These are phyloP conservation scores for Picochlorum sp. DNA, from an alignment of 139 green algal genomes.

Conservation along the genomic window DNA sequence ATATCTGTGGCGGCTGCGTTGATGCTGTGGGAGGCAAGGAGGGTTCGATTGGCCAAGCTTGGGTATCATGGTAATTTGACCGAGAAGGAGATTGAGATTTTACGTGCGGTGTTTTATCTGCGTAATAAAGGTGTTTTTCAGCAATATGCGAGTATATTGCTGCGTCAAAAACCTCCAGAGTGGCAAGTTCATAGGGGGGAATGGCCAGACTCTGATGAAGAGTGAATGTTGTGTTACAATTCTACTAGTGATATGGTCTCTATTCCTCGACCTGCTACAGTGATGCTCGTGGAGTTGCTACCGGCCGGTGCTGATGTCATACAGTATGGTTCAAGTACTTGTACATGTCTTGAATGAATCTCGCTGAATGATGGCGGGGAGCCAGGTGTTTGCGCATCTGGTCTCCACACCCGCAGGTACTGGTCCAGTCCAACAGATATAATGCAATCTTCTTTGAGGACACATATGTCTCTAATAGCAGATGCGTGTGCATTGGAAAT, in stretches of 20 bases:
- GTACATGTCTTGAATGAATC: not conserved
- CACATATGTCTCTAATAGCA: conserved; percentile 27
- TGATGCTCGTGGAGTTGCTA: conserved; percentile 1
- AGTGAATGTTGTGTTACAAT: not conserved
- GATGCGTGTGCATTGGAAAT: conserved; percentile 27
- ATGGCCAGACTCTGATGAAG: conserved; percentile 1
- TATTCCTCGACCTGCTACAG: conserved; percentile 9
- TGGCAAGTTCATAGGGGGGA: conserved; percentile 21
- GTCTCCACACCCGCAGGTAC: conserved; percentile 26
- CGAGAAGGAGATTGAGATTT: conserved; percentile 26
- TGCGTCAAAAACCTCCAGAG: conserved; percentile 18
- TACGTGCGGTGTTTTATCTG: conserved; percentile 40
- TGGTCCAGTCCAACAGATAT: conserved; percentile 36
- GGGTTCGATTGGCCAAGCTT: conserved; percentile 15
- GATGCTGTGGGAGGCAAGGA: conserved; percentile 30
- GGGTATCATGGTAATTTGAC: conserved; percentile 31
- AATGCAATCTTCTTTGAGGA: not conserved
- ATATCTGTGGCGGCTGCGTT: conserved; percentile 43
- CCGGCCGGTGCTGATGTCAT: not conserved
- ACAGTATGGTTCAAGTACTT: conserved; percentile 8
- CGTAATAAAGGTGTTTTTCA: conserved; percentile 21
- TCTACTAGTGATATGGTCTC: not conserved
- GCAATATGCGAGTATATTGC: conserved; percentile 10
- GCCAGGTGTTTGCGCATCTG: not conserved
- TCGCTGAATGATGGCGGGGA: not conserved